phyloP scores from a whole-genome alignment of 1,139 yeast genomes.

The Lodderomyces orthopsilosis region DNA sequence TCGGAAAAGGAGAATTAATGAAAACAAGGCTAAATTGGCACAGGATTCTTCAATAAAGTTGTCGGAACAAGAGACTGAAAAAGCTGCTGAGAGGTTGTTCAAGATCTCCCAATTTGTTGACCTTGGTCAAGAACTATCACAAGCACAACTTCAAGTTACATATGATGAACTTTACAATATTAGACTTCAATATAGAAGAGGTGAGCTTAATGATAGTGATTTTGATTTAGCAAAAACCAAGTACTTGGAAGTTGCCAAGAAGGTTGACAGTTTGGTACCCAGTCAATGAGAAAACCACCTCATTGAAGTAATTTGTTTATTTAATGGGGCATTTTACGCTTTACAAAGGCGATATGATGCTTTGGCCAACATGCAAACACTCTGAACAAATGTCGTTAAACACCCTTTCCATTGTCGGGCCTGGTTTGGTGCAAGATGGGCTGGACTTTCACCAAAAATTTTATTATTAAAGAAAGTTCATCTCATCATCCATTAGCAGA shows the following conservation, averaged over 20 bases:
- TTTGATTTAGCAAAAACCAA: conserved; percentile 17
- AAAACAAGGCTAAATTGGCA: conserved; percentile 15
- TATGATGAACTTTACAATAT: conserved; percentile 49
- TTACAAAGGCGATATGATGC: too few species aligned
- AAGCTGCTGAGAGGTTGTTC: conserved; percentile 52
- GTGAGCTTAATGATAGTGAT: conserved; percentile 34
- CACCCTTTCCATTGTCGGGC: too few species aligned
- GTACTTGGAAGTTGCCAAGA: conserved; percentile 6
- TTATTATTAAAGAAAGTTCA: too few species aligned
- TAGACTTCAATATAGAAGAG: conserved; percentile 40
- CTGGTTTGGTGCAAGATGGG: too few species aligned
- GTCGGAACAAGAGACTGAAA: conserved; percentile 29
- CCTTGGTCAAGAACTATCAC: conserved; percentile 36
- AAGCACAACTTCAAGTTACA: conserved; percentile 58
- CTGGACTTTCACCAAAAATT: too few species aligned
- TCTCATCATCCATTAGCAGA: too few species aligned
- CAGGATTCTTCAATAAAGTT: conserved; percentile 26
- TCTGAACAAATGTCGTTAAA: too few species aligned
- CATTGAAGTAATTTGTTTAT: background rate
- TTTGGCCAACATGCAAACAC: too few species aligned
- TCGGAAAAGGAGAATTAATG: conserved; percentile 17
- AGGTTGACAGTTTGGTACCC: conserved; percentile 4
- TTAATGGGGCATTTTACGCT: background rate
- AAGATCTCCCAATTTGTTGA: conserved; percentile 33
- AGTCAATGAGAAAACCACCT: background rate